phyloP scores from a whole-genome alignment of 495 filamentous ascomycete genomes.

The Penicillium salamii region DNA sequence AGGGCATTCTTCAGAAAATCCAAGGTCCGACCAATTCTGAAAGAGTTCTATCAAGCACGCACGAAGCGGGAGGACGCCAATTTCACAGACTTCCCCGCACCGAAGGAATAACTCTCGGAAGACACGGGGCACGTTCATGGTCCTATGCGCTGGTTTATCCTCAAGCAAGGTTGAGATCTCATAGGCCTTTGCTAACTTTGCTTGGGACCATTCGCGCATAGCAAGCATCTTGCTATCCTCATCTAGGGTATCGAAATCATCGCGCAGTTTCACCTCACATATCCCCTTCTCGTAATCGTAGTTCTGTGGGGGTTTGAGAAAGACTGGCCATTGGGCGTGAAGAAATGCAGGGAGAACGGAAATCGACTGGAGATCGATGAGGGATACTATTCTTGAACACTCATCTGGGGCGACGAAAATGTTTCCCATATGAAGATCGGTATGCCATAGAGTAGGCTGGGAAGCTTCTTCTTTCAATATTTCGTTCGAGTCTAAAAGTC shows the following conservation, averaged over 20 bases:
- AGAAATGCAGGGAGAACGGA: slow-evolving; percentile 26
- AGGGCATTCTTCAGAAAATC: slow-evolving; percentile 27
- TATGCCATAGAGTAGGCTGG: slow-evolving; percentile 35
- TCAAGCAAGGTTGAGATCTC: slow-evolving; percentile 29
- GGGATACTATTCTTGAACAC: slow-evolving; percentile 21
- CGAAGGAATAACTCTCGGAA: slow-evolving; percentile 36
- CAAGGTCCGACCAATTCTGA: slow-evolving; percentile 28
- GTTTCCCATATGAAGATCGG: slow-evolving; percentile 40
- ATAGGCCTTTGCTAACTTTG: slow-evolving; percentile 33
- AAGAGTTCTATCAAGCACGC: slow-evolving; percentile 34
- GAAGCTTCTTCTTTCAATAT: slow-evolving; percentile 9
- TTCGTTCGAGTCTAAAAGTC: slow-evolving; percentile 17
- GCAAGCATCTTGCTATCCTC: slow-evolving; percentile 20
- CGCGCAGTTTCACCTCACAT: slow-evolving; percentile 23
- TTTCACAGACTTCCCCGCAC: slow-evolving; percentile 28
- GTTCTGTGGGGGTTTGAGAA: slow-evolving; percentile 28
- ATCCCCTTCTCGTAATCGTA: slow-evolving; percentile 24
- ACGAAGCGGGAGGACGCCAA: slow-evolving; percentile 33
- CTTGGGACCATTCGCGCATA: slow-evolving; percentile 20
- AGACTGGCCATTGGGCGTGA: slow-evolving; percentile 31
- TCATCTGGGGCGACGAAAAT: slow-evolving; percentile 29
- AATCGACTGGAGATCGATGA: slow-evolving; percentile 33
- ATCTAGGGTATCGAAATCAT: slow-evolving; percentile 29
- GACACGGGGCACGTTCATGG: slow-evolving; percentile 27
- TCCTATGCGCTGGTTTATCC: slow-evolving; percentile 25